Evolutionary conservation across 2,329 filamentous ascomycete genomes (phyloP).

Genomic region (Paecilomyces dactylethromorphus): DNA sequence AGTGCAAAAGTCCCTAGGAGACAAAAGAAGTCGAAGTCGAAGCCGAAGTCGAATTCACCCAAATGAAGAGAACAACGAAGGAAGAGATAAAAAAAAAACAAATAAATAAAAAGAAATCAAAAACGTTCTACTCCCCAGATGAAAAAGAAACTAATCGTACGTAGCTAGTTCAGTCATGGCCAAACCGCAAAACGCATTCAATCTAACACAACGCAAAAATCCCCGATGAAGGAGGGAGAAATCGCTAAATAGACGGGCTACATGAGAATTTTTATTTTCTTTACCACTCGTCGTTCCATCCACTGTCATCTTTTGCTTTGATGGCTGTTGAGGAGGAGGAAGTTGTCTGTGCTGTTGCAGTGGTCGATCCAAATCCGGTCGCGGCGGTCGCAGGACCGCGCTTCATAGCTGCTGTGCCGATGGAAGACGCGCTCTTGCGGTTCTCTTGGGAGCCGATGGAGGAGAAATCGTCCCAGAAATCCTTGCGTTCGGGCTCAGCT

Average conservation of each 20-base stretch:
- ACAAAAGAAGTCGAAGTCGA: no score
- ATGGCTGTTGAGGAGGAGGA: conserved; percentile 16
- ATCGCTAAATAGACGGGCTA: background rate
- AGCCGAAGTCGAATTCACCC: no score
- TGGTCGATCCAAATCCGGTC: conserved; percentile 6
- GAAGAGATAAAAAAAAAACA: no score
- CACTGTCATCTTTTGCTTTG: conserved; percentile 42
- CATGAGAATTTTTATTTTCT: conserved; percentile 6
- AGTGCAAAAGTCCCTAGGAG: no score
- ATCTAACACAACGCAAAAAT: no score
- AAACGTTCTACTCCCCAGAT: no score
- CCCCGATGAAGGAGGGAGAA: background rate
- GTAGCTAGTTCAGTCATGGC: no score
- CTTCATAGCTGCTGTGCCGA: conserved; percentile 61
- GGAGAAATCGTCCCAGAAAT: conserved; percentile 91
- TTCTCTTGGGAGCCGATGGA: conserved; percentile 29
- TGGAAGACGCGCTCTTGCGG: conserved; percentile 35
- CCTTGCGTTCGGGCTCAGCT: conserved; percentile 61
- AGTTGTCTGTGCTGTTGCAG: conserved; percentile 9
- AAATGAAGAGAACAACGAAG: no score
- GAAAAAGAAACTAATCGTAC: no score
- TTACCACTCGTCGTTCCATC: conserved; percentile 50
- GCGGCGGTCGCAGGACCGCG: conserved; percentile 25
- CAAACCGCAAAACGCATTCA: no score
- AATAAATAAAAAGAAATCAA: no score